These are phyloP conservation scores for Dothideomycetidae sp. DNA, from an alignment of 2,329 filamentous ascomycete species.

Conservation along the genomic window DNA sequence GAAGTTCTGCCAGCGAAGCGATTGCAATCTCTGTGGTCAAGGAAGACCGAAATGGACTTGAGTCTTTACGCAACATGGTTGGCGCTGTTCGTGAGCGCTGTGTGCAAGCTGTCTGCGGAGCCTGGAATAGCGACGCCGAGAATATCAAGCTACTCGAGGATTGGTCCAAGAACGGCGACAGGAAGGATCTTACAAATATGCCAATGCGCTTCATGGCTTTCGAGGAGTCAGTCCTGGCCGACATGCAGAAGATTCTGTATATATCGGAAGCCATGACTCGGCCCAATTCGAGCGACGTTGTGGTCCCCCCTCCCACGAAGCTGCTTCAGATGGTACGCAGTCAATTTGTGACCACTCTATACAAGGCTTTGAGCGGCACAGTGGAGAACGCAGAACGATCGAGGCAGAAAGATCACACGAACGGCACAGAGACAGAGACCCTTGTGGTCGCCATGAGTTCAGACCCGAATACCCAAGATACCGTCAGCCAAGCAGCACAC, in stretches of 20 bases:
- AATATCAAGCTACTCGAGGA: constrained; percentile 86
- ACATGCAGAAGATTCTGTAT: constrained; percentile 92
- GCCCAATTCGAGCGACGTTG: constrained; percentile 59
- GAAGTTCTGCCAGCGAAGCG: constrained; percentile 78
- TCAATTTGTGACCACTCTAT: constrained; percentile 86
- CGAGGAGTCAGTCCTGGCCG: constrained; percentile 64
- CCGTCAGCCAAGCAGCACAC: not conserved
- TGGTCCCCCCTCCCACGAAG: constrained; percentile 73
- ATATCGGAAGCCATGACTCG: constrained; percentile 73
- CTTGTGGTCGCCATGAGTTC: constrained; percentile 23
- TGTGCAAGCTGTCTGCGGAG: constrained; percentile 69
- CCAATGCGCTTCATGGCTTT: constrained; percentile 74
- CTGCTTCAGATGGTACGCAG: constrained; percentile 78
- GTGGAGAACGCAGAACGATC: constrained; percentile 85
- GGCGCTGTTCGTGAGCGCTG: constrained; percentile 69
- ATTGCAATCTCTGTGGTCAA: constrained; percentile 56
- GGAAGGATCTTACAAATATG: constrained; percentile 80
- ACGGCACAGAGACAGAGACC: constrained; percentile 39
- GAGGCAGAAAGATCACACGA: constrained; percentile 41
- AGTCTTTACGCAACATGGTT: constrained; percentile 63
- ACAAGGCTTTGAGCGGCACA: constrained; percentile 88
- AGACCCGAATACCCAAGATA: constrained; percentile 11
- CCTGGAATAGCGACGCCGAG: constrained; percentile 89
- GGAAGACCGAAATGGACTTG: constrained; percentile 42
- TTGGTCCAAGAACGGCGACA: constrained; percentile 73